Evolutionary conservation across 768 basidiomycete species (phyloP).

Genomic region (Lentinus tigrinus): DNA sequence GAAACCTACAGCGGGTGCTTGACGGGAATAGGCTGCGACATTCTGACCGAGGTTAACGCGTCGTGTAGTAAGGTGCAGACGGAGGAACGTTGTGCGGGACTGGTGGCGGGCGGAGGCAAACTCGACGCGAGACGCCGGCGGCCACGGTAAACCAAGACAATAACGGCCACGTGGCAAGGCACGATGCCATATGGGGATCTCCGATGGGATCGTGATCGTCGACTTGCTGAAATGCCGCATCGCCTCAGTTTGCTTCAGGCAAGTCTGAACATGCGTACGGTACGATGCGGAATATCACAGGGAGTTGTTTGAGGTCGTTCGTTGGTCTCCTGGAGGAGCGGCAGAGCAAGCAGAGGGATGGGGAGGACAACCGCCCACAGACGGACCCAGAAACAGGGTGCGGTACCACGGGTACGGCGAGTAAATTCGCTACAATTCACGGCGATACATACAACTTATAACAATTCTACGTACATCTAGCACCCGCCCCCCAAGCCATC

Average conservation of each 20-base stretch:
- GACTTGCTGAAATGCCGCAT: neutral
- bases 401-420: too few relatives aligned
- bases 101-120: conserved; percentile 1
- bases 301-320: neutral
- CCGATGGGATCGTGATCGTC: conserved; percentile 14
- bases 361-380: neutral
- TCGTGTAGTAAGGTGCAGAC: neutral
- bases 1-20: conserved; percentile 20
- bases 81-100: neutral
- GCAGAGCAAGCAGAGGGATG: neutral
- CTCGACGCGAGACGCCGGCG: neutral
- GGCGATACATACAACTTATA: neutral
- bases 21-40: conserved; percentile 17
- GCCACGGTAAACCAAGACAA: neutral
- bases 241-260: neutral
- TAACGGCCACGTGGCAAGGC: conserved; percentile 13
- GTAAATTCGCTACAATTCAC: neutral
- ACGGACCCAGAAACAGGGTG: neutral
- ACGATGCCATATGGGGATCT: conserved; percentile 3
- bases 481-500: neutral
- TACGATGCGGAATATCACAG: neutral
- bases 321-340: neutral
- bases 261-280: neutral
- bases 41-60: neutral
- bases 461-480: neutral